These are phyloP conservation scores for Ustilago xerochloae DNA, from an alignment of 1,284 basidiomycete species.

Conservation along the genomic window DNA sequence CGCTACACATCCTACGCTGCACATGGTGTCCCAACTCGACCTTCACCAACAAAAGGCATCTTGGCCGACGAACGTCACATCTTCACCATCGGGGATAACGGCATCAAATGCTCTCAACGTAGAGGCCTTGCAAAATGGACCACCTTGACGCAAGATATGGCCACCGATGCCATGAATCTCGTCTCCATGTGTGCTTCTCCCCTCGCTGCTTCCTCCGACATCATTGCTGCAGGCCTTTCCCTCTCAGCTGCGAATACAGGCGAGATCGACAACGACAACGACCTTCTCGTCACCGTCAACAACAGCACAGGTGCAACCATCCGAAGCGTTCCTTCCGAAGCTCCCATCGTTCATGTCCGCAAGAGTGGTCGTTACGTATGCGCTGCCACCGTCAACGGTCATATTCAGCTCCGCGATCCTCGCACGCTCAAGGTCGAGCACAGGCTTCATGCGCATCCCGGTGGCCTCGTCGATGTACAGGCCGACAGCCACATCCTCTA, in stretches of 20 bases:
- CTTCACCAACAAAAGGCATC: conserved; percentile 62
- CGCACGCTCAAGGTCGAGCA: conserved; percentile 62
- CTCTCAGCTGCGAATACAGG: conserved; percentile 40
- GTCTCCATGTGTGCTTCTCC: conserved; percentile 64
- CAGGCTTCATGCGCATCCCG: conserved; percentile 64
- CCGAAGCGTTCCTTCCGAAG: conserved; percentile 58
- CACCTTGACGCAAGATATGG: conserved; percentile 27
- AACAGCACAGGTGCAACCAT: conserved; percentile 57
- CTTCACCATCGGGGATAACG: conserved; percentile 65
- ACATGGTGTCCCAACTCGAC: conserved; percentile 73
- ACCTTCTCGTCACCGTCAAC: conserved; percentile 60
- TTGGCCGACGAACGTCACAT: conserved; percentile 67
- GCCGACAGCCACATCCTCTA: conserved; percentile 65
- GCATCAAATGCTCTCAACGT: conserved; percentile 69
- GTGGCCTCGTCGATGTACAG: conserved; percentile 66
- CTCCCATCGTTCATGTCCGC: conserved; percentile 57
- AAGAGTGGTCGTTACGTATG: conserved; percentile 57
- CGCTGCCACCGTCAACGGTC: conserved; percentile 58
- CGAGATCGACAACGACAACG: conserved; percentile 46
- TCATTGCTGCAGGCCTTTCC: conserved; percentile 60
- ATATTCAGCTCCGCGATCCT: conserved; percentile 66
- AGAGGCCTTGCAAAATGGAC: conserved; percentile 68
- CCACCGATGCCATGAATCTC: conserved; percentile 48
- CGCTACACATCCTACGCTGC: conserved; percentile 73
- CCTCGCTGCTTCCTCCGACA: conserved; percentile 57